Evolutionary conservation across 768 basidiomycete genomes (phyloP).

Genomic region (Phaeotremella skinneri): DNA sequence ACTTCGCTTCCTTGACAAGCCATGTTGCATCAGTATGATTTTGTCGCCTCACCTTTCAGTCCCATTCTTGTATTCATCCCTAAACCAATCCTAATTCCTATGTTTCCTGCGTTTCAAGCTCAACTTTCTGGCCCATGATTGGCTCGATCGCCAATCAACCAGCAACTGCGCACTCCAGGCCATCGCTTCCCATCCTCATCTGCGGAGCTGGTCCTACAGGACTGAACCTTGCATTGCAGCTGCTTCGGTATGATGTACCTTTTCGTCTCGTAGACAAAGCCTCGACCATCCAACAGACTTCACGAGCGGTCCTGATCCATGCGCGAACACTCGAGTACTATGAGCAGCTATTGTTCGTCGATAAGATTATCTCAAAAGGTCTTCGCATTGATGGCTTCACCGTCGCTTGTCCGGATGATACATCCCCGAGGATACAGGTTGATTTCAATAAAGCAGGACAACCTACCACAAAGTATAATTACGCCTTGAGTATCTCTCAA

Average conservation of each 20-base stretch:
- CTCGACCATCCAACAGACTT: background rate
- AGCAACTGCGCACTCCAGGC: background rate
- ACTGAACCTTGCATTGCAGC: background rate
- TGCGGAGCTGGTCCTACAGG: background rate
- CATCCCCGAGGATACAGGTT: background rate
- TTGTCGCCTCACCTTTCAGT: too few relatives aligned
- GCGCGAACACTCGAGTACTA: background rate
- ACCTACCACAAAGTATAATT: background rate
- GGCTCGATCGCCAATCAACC: background rate
- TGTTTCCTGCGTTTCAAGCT: too few relatives aligned
- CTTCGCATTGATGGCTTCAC: background rate
- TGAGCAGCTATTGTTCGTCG: background rate
- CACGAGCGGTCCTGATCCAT: background rate
- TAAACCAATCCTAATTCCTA: too few relatives aligned
- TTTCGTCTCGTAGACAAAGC: background rate
- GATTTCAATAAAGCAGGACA: background rate
- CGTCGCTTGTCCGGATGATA: background rate
- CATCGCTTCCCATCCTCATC: background rate
- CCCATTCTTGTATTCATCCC: too few relatives aligned
- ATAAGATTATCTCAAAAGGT: conserved; percentile 1
- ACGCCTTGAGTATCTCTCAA: background rate
- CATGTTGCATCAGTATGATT: too few relatives aligned
- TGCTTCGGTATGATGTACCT: background rate
- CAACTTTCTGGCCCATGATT: too few relatives aligned
- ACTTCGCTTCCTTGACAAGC: too few relatives aligned